Conservation (phyloP, 176 grass and related monocot genomes). For the Coix lacrymajobi region DNA sequence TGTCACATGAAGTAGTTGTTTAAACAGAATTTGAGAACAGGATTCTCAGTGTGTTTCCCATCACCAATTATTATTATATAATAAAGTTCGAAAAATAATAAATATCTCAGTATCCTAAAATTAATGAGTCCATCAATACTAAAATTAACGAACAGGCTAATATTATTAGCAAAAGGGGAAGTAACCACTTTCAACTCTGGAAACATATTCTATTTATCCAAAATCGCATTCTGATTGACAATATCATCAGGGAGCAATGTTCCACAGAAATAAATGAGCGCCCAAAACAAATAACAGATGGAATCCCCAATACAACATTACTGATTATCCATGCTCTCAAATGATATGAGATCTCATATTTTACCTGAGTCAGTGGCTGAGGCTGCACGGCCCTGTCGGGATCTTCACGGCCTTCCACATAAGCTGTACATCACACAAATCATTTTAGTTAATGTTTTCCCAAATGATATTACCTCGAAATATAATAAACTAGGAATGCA, state of each 20-base stretch:
- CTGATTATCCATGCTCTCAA: neutral
- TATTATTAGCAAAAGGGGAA: neutral
- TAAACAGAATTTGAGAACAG: neutral
- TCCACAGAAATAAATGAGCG: neutral
- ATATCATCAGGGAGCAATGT: neutral
- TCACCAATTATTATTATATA: neutral
- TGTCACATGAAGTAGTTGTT: neutral
- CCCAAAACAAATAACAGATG: neutral
- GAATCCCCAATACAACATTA: neutral
- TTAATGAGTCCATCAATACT: neutral
- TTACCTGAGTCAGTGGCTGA: constrained; percentile 73
- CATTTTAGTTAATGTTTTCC: constrained; percentile 11
- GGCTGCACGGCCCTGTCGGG: constrained; percentile 52
- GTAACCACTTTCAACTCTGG: neutral
- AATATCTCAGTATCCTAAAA: neutral
- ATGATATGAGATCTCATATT: neutral
- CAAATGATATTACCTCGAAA: neutral
- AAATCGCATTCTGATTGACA: neutral
- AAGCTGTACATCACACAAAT: constrained; percentile 47
- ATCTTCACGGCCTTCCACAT: constrained; percentile 78
- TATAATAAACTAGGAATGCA: neutral
- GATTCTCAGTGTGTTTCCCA: neutral
- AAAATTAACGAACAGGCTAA: neutral
- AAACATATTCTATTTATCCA: neutral
- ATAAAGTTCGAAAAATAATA: neutral